Conservation (phyloP, 768 basidiomycete species). For the Russula vinacea region DNA sequence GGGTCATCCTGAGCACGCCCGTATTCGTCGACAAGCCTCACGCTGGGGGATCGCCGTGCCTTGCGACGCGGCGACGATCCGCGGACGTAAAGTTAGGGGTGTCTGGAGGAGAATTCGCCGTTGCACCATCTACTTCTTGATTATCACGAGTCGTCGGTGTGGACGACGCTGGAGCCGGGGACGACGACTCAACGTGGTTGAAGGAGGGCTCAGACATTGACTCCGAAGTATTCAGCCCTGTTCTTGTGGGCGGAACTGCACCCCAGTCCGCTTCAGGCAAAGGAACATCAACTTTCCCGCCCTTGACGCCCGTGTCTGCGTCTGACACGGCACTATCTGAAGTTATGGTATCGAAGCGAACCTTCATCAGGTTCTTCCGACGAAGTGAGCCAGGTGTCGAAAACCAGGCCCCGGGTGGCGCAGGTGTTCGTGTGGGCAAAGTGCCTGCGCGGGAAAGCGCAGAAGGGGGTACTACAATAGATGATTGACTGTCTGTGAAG, state of each 20-base stretch:
- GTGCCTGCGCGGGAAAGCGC: slow-evolving; percentile 23
- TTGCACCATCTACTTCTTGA: background rate
- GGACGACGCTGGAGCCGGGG: slow-evolving; percentile 14
- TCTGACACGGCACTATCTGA: slow-evolving; percentile 36
- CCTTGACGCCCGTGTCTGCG: slow-evolving; percentile 26
- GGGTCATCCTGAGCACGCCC: slow-evolving; percentile 38
- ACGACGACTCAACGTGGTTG: slow-evolving; percentile 24
- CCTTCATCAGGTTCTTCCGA: slow-evolving; percentile 61
- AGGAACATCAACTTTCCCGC: background rate
- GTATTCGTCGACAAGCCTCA: slow-evolving; percentile 71
- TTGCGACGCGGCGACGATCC: slow-evolving; percentile 36
- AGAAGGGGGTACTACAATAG: slow-evolving; percentile 2
- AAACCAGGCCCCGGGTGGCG: slow-evolving; percentile 46
- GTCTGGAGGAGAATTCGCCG: slow-evolving; percentile 20
- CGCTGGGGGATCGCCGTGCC: slow-evolving; percentile 48
- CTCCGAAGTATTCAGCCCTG: slow-evolving; percentile 2
- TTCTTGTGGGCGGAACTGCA: background rate
- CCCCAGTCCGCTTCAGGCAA: slow-evolving; percentile 22
- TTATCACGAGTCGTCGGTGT: background rate
- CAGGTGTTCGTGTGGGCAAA: slow-evolving; percentile 41
- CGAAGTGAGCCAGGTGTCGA: slow-evolving; percentile 48
- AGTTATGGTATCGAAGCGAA: slow-evolving; percentile 59
- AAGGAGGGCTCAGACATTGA: slow-evolving; percentile 29
- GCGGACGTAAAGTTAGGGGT: slow-evolving; percentile 26
- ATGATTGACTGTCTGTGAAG: slow-evolving; percentile 3